Evolutionary conservation across 495 filamentous ascomycete species (phyloP), one percentile per base, ranked within the genome.

Genomic region (Penicillium arizonense): DNA sequence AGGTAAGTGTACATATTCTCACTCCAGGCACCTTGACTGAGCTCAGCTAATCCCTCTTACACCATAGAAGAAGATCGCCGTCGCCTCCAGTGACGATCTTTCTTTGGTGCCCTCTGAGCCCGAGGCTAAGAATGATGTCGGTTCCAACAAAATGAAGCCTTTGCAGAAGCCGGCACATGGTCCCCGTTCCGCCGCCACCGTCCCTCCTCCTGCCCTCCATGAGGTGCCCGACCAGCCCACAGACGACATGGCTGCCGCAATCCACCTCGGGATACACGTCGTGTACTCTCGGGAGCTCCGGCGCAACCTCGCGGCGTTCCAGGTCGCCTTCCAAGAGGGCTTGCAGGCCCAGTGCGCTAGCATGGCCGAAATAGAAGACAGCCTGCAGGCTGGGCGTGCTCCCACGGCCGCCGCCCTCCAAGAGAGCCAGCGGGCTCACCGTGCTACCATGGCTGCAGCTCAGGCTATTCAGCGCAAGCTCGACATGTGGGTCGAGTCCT

Each of bases 261-360:
- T 20, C 34, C 10, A 16, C 62, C 32, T 43, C 56, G 9, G 14
- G 8, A 30, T 55, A 1, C 53, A 69, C 42, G 9, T 4, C 3
- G 50, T 55, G 4, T 55, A 52, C n/a, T 35, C 52, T 28, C 40
- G 26, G 0, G 50, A 65, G 37, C 48, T 69, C 14, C 47, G 50
- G 18, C 8, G 18, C 30, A 41, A 16, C 7, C 24, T 67, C 18
- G 48, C 58, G 26, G 57, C 58, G 7, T 65, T 56, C 26, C 33
- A 61, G 26, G 32, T 14, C 9, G 50, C 53, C 21, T 58, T 50
- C 36, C 9, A 26, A 12, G 42, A 34, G 13, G 38, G 48, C 5
- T 38, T 58, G 20, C 18, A 52, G 36, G 50, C 61, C 26, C 28
- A 30, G 28, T 5, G 5, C 2, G 28, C 28, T 8, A 30, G 28